A percentile compares a stretch with the other conserved stretches of the same genome.
Evolutionary conservation across 2,329 filamentous ascomycete species (phyloP).

Genomic region (Trichoderma brevicompactum): DNA sequence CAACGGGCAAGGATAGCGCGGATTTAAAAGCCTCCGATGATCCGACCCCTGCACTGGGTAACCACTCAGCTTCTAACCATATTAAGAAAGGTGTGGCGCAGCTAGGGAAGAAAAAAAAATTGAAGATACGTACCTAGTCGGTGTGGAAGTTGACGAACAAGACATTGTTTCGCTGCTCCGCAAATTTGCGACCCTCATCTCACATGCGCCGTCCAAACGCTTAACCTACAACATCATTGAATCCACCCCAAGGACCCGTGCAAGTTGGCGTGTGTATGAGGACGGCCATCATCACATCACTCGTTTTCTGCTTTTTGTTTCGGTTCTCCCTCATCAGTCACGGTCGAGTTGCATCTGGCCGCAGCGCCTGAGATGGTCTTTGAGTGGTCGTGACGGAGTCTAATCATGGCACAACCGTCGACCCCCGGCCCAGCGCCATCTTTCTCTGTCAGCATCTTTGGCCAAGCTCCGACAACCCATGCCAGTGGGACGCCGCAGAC

Average conservation of each 20-base stretch:
- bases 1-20: conserved; percentile 39
- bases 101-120: conserved; percentile 12
- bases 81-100: conserved; percentile 10
- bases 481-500: conserved; percentile 37
- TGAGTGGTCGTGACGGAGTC: conserved; percentile 31
- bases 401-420: conserved; percentile 51
- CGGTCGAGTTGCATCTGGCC: neutral
- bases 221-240: conserved; percentile 20
- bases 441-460: conserved; percentile 54
- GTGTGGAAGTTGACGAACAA: conserved; percentile 13
- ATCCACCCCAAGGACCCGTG: conserved; percentile 15
- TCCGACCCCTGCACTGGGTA: conserved; percentile 35
- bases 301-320: conserved; percentile 3
- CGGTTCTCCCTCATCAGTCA: neutral
- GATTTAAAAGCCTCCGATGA: conserved; percentile 30
- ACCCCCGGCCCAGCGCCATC: conserved; percentile 48
- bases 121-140: conserved; percentile 26
- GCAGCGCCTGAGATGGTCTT: conserved; percentile 23
- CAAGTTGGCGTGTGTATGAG: neutral
- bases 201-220: conserved; percentile 24
- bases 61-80: neutral
- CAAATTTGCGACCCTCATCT: conserved; percentile 29
- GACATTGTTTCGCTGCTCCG: conserved; percentile 18
- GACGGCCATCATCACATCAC: conserved; percentile 7
- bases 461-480: conserved; percentile 31